Conservation (phyloP, 345 rosid genomes). For the Sapria himalayana region DNA sequence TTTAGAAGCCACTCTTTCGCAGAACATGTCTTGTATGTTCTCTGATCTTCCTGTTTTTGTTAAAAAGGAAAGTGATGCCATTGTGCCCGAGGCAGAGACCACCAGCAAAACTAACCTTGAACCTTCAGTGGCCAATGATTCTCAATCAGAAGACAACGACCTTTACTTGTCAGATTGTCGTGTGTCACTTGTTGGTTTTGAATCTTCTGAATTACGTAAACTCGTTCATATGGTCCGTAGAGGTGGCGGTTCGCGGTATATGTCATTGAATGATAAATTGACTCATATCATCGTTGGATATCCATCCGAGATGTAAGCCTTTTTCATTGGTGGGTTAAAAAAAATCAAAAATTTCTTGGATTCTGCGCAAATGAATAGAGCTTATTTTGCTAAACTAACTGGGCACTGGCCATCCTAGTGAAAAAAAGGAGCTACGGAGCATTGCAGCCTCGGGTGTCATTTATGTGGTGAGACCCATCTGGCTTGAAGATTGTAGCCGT, state of each 20-base stretch:
- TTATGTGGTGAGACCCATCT: slow-evolving; percentile 47
- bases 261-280: slow-evolving; percentile 38
- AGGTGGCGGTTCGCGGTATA: slow-evolving; percentile 80
- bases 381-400: too few relatives aligned
- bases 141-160: slow-evolving; percentile 63
- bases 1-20: slow-evolving; percentile 59
- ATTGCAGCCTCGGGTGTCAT: slow-evolving; percentile 74
- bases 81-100: slow-evolving; percentile 17
- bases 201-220: slow-evolving; percentile 60
- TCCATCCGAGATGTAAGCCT: slow-evolving; percentile 74
- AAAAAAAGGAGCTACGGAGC: slow-evolving; percentile 56
- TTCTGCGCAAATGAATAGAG: neutral
- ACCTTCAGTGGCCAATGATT: slow-evolving; percentile 47
- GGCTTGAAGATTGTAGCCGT: slow-evolving; percentile 87
- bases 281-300: slow-evolving; percentile 76
- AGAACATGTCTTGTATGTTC: slow-evolving; percentile 30
- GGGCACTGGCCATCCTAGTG: too few relatives aligned
- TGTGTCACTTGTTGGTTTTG: slow-evolving; percentile 65
- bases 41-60: slow-evolving; percentile 20
- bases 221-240: slow-evolving; percentile 48
- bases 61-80: slow-evolving; percentile 20
- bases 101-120: slow-evolving; percentile 24
- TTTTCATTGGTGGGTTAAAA: too few relatives aligned
- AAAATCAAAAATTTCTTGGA: too few relatives aligned
- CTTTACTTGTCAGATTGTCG: slow-evolving; percentile 77